phyloP scores from a whole-genome alignment of 2,329 filamentous ascomycete genomes.

The Alternaria longipes region DNA sequence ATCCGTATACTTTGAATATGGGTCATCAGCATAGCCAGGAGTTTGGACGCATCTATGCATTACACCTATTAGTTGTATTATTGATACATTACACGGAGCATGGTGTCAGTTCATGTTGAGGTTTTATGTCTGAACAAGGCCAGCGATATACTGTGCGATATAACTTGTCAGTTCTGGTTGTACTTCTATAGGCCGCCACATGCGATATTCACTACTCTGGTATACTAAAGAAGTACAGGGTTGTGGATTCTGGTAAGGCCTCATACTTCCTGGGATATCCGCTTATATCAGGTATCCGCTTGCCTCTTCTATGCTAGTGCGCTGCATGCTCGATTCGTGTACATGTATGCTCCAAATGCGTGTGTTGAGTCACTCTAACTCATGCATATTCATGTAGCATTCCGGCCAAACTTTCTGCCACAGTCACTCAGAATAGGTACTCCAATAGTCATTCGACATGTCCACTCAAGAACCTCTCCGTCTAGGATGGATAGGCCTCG shows the following conservation, averaged over 20 bases:
- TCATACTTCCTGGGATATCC: conserved; percentile 9
- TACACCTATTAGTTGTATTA: conserved; percentile 13
- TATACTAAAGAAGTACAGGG: background rate
- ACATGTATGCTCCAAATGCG: too few species aligned
- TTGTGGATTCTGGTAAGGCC: background rate
- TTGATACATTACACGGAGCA: background rate
- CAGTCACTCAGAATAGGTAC: background rate
- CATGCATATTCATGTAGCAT: background rate
- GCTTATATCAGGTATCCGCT: conserved; percentile 6
- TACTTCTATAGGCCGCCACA: background rate
- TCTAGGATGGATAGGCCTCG: conserved; percentile 54
- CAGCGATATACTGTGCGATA: background rate
- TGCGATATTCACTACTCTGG: background rate
- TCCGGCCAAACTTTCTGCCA: background rate
- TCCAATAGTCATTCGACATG: conserved; percentile 10
- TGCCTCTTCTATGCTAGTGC: conserved; percentile 15
- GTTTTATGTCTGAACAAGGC: background rate
- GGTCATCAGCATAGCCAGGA: conserved; percentile 38
- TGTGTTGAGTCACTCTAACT: background rate
- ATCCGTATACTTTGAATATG: conserved; percentile 1
- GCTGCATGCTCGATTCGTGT: conserved; percentile 1
- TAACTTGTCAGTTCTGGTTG: background rate
- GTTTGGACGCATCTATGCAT: conserved; percentile 17
- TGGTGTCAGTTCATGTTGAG: background rate
- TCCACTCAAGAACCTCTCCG: conserved; percentile 2